Evolutionary conservation across 2,329 filamentous ascomycete genomes (phyloP).

Genomic region (Talaromyces sp.): DNA sequence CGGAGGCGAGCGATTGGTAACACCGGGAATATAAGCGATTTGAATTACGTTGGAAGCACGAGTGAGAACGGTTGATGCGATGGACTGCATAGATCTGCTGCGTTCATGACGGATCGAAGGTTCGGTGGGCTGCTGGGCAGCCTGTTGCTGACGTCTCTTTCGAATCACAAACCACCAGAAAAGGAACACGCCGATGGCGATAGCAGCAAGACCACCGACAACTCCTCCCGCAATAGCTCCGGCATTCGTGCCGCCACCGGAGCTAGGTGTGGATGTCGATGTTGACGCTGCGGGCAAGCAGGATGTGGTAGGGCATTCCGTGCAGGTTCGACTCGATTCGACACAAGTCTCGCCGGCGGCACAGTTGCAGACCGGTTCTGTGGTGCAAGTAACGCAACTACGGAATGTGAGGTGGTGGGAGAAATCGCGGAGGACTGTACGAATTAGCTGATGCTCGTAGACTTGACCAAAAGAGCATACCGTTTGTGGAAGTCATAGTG

Average conservation of each 20-base stretch:
- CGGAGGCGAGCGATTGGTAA: constrained; percentile 84
- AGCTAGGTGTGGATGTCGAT: constrained; percentile 20
- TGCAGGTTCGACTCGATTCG: constrained; percentile 58
- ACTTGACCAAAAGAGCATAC: constrained; percentile 20
- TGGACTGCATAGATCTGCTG: constrained; percentile 77
- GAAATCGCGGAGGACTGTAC: constrained; percentile 18
- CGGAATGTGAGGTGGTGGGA: constrained; percentile 29
- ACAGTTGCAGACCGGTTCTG: constrained; percentile 61
- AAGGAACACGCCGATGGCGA: constrained; percentile 72
- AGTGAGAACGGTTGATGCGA: constrained; percentile 92
- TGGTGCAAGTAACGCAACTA: constrained; percentile 55
- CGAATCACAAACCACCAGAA: constrained; percentile 88
- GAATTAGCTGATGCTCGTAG: constrained; percentile 8
- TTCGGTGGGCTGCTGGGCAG: constrained; percentile 44
- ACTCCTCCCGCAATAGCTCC: constrained; percentile 92
- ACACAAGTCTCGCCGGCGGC: constrained; percentile 55
- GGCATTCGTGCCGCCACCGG: constrained; percentile 58
- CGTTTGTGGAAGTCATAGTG: constrained; percentile 29
- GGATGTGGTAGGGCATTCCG: constrained; percentile 55
- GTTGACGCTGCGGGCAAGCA: constrained; percentile 49
- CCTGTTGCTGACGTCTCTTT: constrained; percentile 62
- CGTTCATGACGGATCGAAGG: constrained; percentile 44
- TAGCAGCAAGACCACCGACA: constrained; percentile 72
- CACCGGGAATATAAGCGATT: constrained; percentile 97
- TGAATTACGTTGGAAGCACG: constrained; percentile 98